A percentile compares a stretch with the other conserved stretches of the same genome.
phyloP scores from a whole-genome alignment of 257 asterid genomes.

The Solanum paucissectum region DNA sequence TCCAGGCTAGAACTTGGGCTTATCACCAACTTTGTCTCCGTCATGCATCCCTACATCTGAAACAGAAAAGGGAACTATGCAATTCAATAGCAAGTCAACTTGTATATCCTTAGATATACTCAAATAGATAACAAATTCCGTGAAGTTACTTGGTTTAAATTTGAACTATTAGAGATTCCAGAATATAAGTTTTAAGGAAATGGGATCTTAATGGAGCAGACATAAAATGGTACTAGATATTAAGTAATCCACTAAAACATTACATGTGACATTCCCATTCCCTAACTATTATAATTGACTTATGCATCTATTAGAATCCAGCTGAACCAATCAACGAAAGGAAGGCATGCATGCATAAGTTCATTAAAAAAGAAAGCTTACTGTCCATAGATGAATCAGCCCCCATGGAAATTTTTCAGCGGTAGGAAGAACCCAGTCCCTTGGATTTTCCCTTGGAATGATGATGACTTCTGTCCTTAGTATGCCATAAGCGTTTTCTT shows the following conservation, averaged over 20 bases:
- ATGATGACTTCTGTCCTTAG: neutral
- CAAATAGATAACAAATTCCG: neutral
- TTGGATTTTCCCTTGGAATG: neutral
- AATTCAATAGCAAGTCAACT: neutral
- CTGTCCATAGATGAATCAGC: neutral
- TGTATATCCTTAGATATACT: neutral
- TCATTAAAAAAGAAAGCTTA: neutral
- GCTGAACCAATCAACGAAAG: neutral
- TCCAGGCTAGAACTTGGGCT: neutral
- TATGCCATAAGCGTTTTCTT: constrained; percentile 1
- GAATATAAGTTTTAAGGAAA: neutral
- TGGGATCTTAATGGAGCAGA: neutral
- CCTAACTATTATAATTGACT: neutral
- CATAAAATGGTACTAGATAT: neutral
- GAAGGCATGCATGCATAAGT: neutral
- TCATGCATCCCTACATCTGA: neutral
- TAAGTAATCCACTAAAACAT: neutral
- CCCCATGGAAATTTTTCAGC: neutral
- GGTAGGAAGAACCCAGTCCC: constrained; percentile 7
- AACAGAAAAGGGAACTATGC: neutral
- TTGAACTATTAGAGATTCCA: neutral
- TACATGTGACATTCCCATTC: neutral
- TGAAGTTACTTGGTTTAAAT: neutral
- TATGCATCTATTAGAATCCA: neutral
- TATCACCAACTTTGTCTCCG: neutral